Conservation (phyloP, 2,329 filamentous ascomycete genomes). For the Verticillium nubilum region DNA sequence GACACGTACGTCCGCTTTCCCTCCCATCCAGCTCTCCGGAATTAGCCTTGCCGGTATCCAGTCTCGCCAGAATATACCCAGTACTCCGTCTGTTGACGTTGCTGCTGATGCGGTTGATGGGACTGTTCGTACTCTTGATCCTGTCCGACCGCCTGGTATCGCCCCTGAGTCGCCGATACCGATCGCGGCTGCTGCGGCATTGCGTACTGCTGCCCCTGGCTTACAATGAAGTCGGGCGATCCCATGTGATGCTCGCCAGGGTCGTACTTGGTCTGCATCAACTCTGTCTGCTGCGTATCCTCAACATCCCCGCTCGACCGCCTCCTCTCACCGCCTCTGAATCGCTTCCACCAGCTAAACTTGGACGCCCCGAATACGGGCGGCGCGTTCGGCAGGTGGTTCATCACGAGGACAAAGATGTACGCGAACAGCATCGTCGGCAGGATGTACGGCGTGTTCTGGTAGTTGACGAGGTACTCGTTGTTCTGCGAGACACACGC, state of each 20-base stretch:
- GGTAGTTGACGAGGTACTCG: slow-evolving; percentile 12
- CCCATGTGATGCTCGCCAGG: not conserved
- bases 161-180: not conserved
- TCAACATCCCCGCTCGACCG: not conserved
- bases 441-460: slow-evolving; percentile 5
- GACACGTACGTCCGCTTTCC: no score
- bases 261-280: slow-evolving; percentile 1
- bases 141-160: not conserved
- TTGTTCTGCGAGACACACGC: slow-evolving; percentile 17
- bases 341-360: not conserved
- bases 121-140: not conserved
- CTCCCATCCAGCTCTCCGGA: no score
- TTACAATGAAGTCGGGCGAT: not conserved
- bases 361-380: not conserved
- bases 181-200: not conserved
- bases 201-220: not conserved
- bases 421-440: not conserved
- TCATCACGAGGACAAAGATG: not conserved
- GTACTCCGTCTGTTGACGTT: not conserved
- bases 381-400: not conserved
- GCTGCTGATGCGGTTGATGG: not conserved
- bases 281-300: not conserved
- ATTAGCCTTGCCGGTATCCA: not conserved
- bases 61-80: no score
- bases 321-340: not conserved